Conservation (phyloP, 306 rosid genomes). For the Trifolium pratense region DNA sequence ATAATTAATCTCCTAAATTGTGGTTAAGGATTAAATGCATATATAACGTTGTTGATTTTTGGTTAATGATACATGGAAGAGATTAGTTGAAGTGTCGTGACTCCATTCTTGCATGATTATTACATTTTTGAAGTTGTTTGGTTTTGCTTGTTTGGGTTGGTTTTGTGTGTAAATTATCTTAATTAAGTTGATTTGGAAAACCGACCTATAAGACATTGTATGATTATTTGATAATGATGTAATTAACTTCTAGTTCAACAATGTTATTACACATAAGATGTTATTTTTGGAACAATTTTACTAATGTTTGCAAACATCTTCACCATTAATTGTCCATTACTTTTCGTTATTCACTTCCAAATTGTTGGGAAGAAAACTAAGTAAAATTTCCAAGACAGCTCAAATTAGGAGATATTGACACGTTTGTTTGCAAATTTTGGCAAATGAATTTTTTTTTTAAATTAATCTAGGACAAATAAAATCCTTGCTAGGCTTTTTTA, state of each 20-base stretch:
- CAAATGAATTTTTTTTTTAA: background rate
- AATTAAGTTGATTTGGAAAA: conserved; percentile 20
- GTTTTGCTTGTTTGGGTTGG: conserved; percentile 32
- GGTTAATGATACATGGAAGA: conserved; percentile 40
- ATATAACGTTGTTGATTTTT: conserved; percentile 33
- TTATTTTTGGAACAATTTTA: background rate
- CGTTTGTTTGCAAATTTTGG: background rate
- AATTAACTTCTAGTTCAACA: background rate
- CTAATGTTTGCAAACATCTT: background rate
- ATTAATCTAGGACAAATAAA: background rate
- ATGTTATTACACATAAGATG: background rate
- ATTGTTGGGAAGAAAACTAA: background rate
- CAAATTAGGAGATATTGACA: background rate
- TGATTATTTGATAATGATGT: background rate
- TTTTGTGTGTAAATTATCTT: conserved; percentile 34
- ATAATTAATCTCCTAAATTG: conserved; percentile 36
- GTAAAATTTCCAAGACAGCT: background rate
- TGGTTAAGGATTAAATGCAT: conserved; percentile 38
- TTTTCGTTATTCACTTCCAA: background rate
- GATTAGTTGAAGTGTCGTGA: conserved; percentile 39
- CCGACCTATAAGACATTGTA: conserved; percentile 32
- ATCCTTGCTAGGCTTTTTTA: background rate
- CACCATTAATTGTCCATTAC: background rate
- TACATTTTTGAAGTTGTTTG: conserved; percentile 32
- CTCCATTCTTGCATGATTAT: conserved; percentile 36